A percentile compares a stretch with the other conserved stretches of the same genome.
These are phyloP conservation scores for Rhodotorula diobovata DNA, from an alignment of 768 basidiomycete species.

Conservation along the genomic window DNA sequence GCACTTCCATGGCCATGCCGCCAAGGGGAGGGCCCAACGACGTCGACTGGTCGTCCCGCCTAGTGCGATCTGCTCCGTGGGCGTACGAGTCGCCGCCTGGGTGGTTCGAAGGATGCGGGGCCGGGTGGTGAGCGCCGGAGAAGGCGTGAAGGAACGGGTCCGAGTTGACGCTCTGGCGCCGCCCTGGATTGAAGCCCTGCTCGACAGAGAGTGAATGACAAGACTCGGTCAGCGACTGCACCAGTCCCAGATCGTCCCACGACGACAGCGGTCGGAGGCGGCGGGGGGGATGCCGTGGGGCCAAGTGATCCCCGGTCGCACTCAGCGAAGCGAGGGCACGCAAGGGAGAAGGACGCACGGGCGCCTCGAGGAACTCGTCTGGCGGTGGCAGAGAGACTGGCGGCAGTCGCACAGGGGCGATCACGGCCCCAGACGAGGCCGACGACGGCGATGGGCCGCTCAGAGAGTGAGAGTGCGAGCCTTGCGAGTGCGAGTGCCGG, in stretches of 20 bases:
- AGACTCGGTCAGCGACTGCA: no score
- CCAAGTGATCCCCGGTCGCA: no score
- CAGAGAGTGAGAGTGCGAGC: no score
- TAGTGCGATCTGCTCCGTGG: not conserved
- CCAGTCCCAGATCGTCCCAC: no score
- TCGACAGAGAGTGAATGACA: no score
- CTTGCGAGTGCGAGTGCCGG: no score
- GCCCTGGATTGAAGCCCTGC: not conserved
- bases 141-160: constrained; percentile 39
- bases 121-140: not conserved
- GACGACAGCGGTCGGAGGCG: no score
- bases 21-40: no score
- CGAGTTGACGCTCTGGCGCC: constrained; percentile 28
- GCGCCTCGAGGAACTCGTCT: not conserved
- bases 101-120: not conserved
- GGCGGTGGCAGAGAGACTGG: constrained; percentile 9
- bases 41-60: not conserved
- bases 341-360: constrained; percentile 2
- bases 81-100: not conserved
- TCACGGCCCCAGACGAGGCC: no score
- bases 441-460: not conserved
- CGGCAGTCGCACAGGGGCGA: constrained; percentile 14
- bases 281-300: no score
- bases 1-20: not conserved
- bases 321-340: no score